Evolutionary conservation across 1,139 yeast species (phyloP).

Genomic region (Eremothecium cymbalariae): DNA sequence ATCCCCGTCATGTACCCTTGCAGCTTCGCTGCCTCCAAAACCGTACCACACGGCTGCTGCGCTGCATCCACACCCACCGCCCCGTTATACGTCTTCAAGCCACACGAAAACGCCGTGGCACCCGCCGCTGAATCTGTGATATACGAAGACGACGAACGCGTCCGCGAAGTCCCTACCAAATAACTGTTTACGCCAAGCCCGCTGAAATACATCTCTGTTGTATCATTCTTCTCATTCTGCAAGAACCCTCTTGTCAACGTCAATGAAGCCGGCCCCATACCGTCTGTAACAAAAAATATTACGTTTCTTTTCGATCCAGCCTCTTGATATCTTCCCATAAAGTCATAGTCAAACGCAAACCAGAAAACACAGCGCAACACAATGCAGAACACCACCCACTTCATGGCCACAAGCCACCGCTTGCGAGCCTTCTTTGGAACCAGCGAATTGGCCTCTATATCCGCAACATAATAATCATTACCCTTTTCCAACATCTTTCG

Average conservation of each 20-base stretch:
- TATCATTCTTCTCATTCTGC: constrained; percentile 47
- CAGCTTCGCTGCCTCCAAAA: constrained; percentile 73
- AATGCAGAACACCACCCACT: too few species aligned
- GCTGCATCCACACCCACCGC: constrained; percentile 69
- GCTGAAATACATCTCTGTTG: too few species aligned
- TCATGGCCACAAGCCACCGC: too few species aligned
- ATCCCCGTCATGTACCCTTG: constrained; percentile 73
- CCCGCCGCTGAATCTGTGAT: constrained; percentile 93
- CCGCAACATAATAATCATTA: too few species aligned
- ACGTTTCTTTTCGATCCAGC: constrained; percentile 44
- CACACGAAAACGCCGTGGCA: constrained; percentile 84
- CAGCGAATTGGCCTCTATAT: neutral
- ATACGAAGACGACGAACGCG: constrained; percentile 61
- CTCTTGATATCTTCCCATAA: neutral
- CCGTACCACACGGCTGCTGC: constrained; percentile 65
- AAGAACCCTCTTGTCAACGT: constrained; percentile 65
- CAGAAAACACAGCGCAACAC: too few species aligned
- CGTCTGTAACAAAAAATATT: constrained; percentile 83
- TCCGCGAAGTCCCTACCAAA: constrained; percentile 69
- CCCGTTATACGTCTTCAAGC: constrained; percentile 69
- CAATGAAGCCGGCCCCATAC: constrained; percentile 83
- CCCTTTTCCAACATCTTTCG: too few species aligned
- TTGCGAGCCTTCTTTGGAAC: neutral
- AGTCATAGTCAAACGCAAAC: too few species aligned
- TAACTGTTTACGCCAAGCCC: constrained; percentile 57